These are phyloP conservation scores for Wickerhamiella azymoides DNA, from an alignment of 805 yeast genomes.

Conservation along the genomic window DNA sequence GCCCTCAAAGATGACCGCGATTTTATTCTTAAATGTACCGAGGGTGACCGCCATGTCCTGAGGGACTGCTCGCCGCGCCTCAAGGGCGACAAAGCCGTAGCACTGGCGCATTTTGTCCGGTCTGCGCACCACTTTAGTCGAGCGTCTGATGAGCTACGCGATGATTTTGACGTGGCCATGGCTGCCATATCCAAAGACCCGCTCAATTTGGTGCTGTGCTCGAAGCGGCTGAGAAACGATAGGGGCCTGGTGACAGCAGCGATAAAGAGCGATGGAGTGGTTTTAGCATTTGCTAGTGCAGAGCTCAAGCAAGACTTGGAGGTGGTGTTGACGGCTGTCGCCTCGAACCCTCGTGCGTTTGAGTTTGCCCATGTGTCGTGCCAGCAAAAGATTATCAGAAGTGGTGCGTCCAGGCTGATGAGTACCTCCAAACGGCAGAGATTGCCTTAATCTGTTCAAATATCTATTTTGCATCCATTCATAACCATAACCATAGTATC, in stretches of 20 bases:
- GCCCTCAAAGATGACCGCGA: no score
- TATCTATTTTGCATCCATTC: no score
- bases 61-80: not conserved
- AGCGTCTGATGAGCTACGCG: not conserved
- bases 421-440: no score
- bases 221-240: not conserved
- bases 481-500: no score
- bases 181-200: not conserved
- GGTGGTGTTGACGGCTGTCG: not conserved
- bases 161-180: not conserved
- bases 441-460: no score
- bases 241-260: not conserved
- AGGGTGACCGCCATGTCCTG: no score
- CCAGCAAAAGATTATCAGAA: no score
- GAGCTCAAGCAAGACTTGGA: not conserved
- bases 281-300: not conserved
- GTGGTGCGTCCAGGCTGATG: no score
- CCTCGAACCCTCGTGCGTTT: not conserved
- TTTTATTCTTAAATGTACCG: no score
- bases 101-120: not conserved
- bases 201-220: not conserved
- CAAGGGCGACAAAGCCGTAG: not conserved
- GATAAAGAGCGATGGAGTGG: not conserved
- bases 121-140: not conserved
- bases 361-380: no score